Conservation (phyloP, 2,329 filamentous ascomycete species). For the Hypoxylon sp. region DNA sequence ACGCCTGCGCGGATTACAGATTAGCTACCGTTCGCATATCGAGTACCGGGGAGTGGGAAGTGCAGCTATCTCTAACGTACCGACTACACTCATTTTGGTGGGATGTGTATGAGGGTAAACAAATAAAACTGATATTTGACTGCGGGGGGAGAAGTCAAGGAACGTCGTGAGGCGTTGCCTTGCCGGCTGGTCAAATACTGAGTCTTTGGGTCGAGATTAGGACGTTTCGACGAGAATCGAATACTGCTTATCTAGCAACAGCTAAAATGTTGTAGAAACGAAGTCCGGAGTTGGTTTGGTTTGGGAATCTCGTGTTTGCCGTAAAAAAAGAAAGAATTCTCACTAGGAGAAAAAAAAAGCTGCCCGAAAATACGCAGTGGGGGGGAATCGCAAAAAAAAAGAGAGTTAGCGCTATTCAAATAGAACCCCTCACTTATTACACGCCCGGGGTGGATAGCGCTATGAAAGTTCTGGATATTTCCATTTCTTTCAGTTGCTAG, state of each 20-base stretch:
- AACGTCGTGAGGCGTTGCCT: slow-evolving; percentile 31
- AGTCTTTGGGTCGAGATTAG: slow-evolving; percentile 3
- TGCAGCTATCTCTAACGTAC: slow-evolving; percentile 46
- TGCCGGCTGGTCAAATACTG: slow-evolving; percentile 22
- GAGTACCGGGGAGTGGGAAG: slow-evolving; percentile 3
- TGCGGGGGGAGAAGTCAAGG: slow-evolving; percentile 29
- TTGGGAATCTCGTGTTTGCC: slow-evolving; percentile 30
- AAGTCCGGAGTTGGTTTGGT: slow-evolving; percentile 11
- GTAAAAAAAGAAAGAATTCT: slow-evolving; percentile 25
- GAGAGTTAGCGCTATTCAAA: slow-evolving; percentile 28
- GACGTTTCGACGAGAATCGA: slow-evolving; percentile 8
- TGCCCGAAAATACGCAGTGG: slow-evolving; percentile 41
- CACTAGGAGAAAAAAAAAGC: slow-evolving; percentile 38
- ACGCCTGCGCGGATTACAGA: slow-evolving; percentile 63
- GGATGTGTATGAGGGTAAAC: slow-evolving; percentile 40
- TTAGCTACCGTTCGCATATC: slow-evolving; percentile 15
- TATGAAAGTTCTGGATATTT: slow-evolving; percentile 44
- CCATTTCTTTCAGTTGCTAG: slow-evolving; percentile 28
- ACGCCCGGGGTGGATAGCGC: slow-evolving; percentile 26
- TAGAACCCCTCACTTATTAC: slow-evolving; percentile 38
- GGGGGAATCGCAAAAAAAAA: slow-evolving; percentile 33
- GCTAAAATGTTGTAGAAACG: slow-evolving; percentile 9
- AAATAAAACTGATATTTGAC: slow-evolving; percentile 32
- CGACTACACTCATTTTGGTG: slow-evolving; percentile 63
- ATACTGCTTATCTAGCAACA: slow-evolving; percentile 14